Conservation (phyloP, 257 asterid genomes). For the Hygrophila difformis region DNA sequence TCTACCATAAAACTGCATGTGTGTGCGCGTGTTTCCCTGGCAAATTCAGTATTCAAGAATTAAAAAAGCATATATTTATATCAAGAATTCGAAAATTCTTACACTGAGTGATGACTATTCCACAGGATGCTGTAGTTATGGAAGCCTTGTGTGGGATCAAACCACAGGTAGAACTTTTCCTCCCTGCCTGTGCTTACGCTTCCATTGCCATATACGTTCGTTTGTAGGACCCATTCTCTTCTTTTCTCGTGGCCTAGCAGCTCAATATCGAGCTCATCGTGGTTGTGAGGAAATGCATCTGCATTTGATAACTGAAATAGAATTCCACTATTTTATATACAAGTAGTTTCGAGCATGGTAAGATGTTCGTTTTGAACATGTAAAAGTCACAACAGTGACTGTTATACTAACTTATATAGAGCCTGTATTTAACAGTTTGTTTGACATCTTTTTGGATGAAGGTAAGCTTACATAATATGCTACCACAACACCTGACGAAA, state of each 20-base stretch:
- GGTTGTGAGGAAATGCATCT: conserved; percentile 59
- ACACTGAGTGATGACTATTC: conserved; percentile 81
- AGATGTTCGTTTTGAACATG: no score
- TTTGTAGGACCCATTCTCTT: conserved; percentile 74
- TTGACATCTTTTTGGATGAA: no score
- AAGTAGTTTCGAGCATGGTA: no score
- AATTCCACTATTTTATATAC: no score
- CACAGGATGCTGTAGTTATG: conserved; percentile 77
- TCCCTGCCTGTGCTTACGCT: conserved; percentile 74
- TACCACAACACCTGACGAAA: conserved; percentile 77
- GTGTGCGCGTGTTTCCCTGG: no score
- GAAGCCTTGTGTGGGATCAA: conserved; percentile 60
- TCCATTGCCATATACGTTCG: conserved; percentile 80
- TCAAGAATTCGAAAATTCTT: conserved; percentile 7
- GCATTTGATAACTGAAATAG: conserved; percentile 64
- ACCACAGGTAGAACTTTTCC: conserved; percentile 86
- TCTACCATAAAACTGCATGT: conserved; percentile 64
- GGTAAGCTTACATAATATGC: conserved; percentile 83
- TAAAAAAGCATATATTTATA: no score
- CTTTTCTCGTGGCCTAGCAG: conserved; percentile 77
- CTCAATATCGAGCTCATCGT: conserved; percentile 77
- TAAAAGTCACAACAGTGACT: no score
- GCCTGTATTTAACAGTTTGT: no score
- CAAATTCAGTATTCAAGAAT: neutral
- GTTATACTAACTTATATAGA: no score